phyloP scores from a whole-genome alignment of 2,329 filamentous ascomycete species.

The Sarocladium strictum region DNA sequence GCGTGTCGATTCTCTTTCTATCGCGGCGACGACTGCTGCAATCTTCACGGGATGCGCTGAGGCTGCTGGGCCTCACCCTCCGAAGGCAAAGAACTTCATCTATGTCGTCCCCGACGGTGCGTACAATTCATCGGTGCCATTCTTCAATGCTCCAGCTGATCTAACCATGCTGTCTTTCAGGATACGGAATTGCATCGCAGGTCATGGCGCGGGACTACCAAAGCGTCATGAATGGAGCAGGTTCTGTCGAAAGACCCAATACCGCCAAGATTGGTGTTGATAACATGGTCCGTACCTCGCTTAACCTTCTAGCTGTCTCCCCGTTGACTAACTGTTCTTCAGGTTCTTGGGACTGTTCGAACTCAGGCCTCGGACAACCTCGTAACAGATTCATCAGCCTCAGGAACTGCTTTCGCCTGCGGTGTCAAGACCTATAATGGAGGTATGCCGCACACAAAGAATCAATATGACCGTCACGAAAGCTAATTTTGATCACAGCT shows the following conservation, averaged over 20 bases:
- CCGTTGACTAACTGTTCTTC: neutral
- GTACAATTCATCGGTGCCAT: too few species aligned
- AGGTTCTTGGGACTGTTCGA: constrained; percentile 17
- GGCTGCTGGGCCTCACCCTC: neutral
- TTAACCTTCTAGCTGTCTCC: too few species aligned
- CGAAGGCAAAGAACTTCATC: constrained; percentile 24
- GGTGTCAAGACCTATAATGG: constrained; percentile 21
- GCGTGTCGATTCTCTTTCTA: neutral
- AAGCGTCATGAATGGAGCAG: constrained; percentile 14
- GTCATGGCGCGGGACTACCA: constrained; percentile 21
- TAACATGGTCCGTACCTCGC: constrained; percentile 14
- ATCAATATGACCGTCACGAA: too few species aligned
- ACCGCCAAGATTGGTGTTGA: constrained; percentile 16
- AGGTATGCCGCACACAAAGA: constrained; percentile 10
- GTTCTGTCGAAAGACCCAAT: constrained; percentile 14
- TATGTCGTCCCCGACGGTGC: constrained; percentile 25
- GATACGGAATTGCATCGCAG: constrained; percentile 24
- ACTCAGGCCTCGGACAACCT: constrained; percentile 18
- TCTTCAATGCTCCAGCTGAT: too few species aligned
- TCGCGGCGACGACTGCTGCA: neutral
- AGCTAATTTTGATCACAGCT: too few species aligned
- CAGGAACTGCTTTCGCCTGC: constrained; percentile 18
- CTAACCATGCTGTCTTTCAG: neutral
- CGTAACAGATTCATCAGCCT: constrained; percentile 19
- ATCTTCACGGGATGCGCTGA: neutral